Evolutionary conservation across 768 basidiomycete genomes (phyloP), one percentile per base, ranked within the genome.

Genomic region (Lentinula sp.): DNA sequence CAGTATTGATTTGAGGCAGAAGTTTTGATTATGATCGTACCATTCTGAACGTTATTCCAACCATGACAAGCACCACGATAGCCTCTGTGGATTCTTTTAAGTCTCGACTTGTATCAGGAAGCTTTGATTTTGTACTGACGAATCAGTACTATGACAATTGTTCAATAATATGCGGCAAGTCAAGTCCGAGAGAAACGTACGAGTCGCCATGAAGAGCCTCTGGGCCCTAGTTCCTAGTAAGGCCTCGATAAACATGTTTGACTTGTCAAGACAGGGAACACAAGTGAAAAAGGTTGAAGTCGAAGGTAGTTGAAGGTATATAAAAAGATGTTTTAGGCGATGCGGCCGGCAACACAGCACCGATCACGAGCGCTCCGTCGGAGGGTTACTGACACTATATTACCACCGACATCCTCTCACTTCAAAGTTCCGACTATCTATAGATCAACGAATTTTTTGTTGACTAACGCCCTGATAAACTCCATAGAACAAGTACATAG

Each of bases 141-240:
- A 66, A 84, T 70, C 62, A 79, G 74, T 60, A 85, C 86, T 86
- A 57, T 20, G 67, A 35, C 42, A 48, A 48, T 61, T 42, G 51
- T 52, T 36, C 23, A 35, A 41, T 33, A 48, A 12, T 33, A 32
- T 20, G 18, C 57, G 52, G 37, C 28, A 50, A 53, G 57, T 18
- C 28, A 50, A 53, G 58, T 20, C 32, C 33, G 32, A 43, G 62
- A 36, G 20, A 8, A 50, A 35, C 86, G 67, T 71, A 91, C 90
- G 85, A 61, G 87, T 90, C 43, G 71, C 73, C 59, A 92, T 83
- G 72, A 92, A 93, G 42, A 81, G 82, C 63, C 78, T 77, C 67
- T 93, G 91, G 23, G 91, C 84, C 62, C 82, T 78, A 13, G 91
- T 91, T 18, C 84, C 84, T 57, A 93, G 73, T 55, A 93, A 79